Base-by-base conservation (phyloP, 371 early-diverging fungal species). In the Sporodiniella umbellata region DNA sequence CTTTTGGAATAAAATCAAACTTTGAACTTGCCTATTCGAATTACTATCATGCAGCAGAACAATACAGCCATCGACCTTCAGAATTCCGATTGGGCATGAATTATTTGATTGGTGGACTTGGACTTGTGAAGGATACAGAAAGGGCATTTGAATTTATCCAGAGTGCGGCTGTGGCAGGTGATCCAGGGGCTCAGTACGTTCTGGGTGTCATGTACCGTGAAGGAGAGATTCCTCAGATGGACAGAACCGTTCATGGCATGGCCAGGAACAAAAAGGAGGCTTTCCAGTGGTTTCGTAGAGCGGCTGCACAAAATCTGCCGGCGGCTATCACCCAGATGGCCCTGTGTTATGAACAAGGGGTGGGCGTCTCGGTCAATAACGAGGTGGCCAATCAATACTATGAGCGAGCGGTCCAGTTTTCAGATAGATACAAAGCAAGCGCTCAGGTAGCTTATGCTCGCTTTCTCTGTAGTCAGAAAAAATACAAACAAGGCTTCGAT, bases 311-410 rank as follows among this genome's bases (percentile, higher is more conserved):
- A 33, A 82, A 81, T 8, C 73, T 87, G 49, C 70, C 76, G 2
- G 49, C 84, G 6, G 87, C 91, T 11, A 75, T 85, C 48, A 82
- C 85, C 48, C 84, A 84, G 22, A 62, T 88, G 12, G 92, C 87
- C 0, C 70, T 78, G 47, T 84, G 80, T 18, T 89, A 83, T 50
- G 79, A 84, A 25, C 70, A 88, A 51, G 92, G 91, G 7, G 59
- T 84, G 24, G 89, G 90, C 18, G 76, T 85, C 5, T 58, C 73
- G 15, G 60, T 72, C 42, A 75, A 85, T 45, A 33, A 52, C 17
- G 44, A 49, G 3, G 48, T 64, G 8, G 83, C 85, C 1, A 51
- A 64, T 6, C 72, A 83, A 45, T 90, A 87, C 71, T 94, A 91
- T 70, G 78, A 74, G 44, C 61, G 68, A 24, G 80, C 83, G 4